phyloP scores from a whole-genome alignment of 2,329 filamentous ascomycete genomes.

The Chrysoporthe cubensis region DNA sequence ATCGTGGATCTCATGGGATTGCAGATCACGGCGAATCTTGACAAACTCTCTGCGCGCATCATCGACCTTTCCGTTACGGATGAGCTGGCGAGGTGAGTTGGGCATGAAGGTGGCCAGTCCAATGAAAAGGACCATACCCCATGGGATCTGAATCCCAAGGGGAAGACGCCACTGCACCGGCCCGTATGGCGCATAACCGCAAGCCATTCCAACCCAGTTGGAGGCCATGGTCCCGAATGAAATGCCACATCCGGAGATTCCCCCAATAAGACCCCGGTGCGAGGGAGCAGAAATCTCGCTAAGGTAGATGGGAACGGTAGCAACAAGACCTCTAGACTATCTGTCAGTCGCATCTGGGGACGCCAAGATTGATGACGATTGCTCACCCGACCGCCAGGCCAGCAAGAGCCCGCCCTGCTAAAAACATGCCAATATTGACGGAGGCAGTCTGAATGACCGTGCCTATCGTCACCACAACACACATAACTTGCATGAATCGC shows the following conservation, averaged over 20 bases:
- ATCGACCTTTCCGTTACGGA: conserved; percentile 53
- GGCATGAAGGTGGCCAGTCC: conserved; percentile 60
- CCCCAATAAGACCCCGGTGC: conserved; percentile 56
- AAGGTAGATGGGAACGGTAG: conserved; percentile 59
- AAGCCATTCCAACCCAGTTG: conserved; percentile 62
- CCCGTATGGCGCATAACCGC: conserved; percentile 57
- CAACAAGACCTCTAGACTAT: conserved; percentile 43
- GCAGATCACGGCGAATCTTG: conserved; percentile 51
- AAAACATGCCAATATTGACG: conserved; percentile 58
- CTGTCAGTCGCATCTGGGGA: neutral
- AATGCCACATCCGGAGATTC: conserved; percentile 58
- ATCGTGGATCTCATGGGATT: conserved; percentile 47
- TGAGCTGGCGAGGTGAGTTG: conserved; percentile 55
- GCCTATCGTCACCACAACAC: conserved; percentile 58
- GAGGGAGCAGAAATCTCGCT: conserved; percentile 55
- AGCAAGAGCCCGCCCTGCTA: conserved; percentile 52
- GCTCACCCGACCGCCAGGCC: conserved; percentile 50
- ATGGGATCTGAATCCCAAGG: conserved; percentile 58
- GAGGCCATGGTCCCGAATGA: conserved; percentile 59
- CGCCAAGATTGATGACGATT: neutral
- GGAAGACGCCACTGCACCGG: conserved; percentile 58
- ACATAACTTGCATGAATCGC: conserved; percentile 58
- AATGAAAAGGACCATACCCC: conserved; percentile 58
- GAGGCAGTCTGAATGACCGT: conserved; percentile 57
- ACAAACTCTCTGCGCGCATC: conserved; percentile 52